These are phyloP conservation scores for Tylopilus balloui DNA, from an alignment of 768 basidiomycete genomes.

Conservation along the genomic window DNA sequence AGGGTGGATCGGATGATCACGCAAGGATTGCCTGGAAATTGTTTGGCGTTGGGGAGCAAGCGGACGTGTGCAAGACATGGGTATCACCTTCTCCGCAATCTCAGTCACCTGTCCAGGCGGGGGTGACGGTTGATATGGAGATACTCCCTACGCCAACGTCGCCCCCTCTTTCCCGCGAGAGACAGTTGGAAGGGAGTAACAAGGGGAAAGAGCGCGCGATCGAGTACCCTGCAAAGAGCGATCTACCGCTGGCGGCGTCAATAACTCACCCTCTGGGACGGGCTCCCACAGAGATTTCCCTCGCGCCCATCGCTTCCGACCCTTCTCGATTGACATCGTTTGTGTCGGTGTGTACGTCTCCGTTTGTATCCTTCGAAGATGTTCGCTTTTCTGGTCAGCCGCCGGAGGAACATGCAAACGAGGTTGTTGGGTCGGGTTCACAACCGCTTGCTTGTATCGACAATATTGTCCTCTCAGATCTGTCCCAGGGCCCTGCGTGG, in stretches of 20 bases:
- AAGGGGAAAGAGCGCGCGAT: slow-evolving; percentile 7
- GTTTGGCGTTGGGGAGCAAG: slow-evolving; percentile 42
- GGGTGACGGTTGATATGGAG: background rate
- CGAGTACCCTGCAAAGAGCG: background rate
- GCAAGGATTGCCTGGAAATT: slow-evolving; percentile 53
- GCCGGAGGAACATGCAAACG: background rate
- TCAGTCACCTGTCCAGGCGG: background rate
- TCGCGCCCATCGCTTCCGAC: background rate
- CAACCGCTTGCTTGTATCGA: slow-evolving; percentile 18
- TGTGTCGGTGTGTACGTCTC: slow-evolving; percentile 12
- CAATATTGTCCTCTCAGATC: slow-evolving; percentile 8
- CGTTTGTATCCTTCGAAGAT: slow-evolving; percentile 9
- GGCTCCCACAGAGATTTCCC: slow-evolving; percentile 1
- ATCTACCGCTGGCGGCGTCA: background rate
- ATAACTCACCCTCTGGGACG: background rate
- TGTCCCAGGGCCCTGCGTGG: background rate
- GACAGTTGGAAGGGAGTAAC: background rate
- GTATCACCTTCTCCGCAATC: slow-evolving; percentile 14
- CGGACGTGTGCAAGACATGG: slow-evolving; percentile 12
- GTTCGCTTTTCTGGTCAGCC: background rate
- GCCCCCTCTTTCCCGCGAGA: slow-evolving; percentile 13
- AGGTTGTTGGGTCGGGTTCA: background rate
- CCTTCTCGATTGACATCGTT: background rate
- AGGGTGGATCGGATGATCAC: slow-evolving; percentile 44
- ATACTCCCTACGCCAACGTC: slow-evolving; percentile 25